Evolutionary conservation across 2,329 filamentous ascomycete species (phyloP), one percentile per base, ranked within the genome.

Genomic region (Teratosphaeria gauchensis): DNA sequence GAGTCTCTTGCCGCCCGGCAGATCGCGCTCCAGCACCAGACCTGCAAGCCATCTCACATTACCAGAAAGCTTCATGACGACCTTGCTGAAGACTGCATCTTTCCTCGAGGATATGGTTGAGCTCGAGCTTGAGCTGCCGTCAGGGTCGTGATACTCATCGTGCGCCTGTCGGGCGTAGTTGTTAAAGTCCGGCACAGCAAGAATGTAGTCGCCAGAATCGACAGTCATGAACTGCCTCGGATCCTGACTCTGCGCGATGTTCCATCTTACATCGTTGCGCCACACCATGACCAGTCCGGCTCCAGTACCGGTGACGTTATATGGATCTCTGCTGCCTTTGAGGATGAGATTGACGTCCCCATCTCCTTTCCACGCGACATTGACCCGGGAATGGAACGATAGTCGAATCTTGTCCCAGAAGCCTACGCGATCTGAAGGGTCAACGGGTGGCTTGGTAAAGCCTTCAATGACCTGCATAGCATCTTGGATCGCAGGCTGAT

Each of bases 401-500:
- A 99, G 81, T 57, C 94, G 83, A 56, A 99, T 92, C 79, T 99
- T 99, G 75, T 99, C 94, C 94, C 94, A 99, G 77, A 99, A 99
- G 2, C 94, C 94, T 53, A 95, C 90, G 58, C 88, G 83, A 64
- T 99, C 95, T 0, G 94, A 97, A 1, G 89, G 88, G 72, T 99
- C 95, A 31, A 96, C 80, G 63, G 92, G 92, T 7, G 92, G 90
- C 71, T 99, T 99, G 0, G 92, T 96, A 72, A 99, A 97, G 2
- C 89, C 92, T 74, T 99, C 94, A 61, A 99, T 89, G 30, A 92
- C 92, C 83, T 97, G 96, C 94, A 99, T 99, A 88, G 97, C 96
- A 70, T 99, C 95, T 72, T 99, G 94, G 54, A 99, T 92, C 1
- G 92, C 92, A 31, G 95, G 94, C 69, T 99, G 95, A 69, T 97